Conservation (phyloP, 2,329 filamentous ascomycete genomes). For the Fusarium sp. region DNA sequence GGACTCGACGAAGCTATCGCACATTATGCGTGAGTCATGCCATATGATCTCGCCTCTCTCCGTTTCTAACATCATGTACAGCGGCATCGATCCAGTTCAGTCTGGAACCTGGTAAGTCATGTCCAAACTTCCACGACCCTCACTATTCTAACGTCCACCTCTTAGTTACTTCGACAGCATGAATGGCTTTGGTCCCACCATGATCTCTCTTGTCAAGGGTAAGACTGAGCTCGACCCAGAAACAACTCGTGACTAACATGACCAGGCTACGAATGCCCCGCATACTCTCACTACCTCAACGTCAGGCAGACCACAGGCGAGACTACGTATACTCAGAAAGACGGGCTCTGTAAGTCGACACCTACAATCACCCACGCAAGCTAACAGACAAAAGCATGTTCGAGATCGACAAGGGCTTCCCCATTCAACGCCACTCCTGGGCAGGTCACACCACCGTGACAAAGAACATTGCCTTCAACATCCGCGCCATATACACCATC, state of each 20-base stretch:
- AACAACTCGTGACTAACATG: rapidly evolving
- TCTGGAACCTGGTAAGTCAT: neutral
- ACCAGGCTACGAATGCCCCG: neutral
- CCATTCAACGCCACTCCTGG: constrained; percentile 5
- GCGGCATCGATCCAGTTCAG: neutral
- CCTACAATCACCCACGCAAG: rapidly evolving
- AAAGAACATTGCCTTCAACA: constrained; percentile 1
- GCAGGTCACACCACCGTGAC: neutral
- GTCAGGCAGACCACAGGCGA: neutral
- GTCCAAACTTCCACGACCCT: rapidly evolving
- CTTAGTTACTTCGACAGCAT: constrained; percentile 4
- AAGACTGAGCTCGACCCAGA: neutral
- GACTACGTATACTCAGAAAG: neutral
- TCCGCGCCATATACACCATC: constrained; percentile 5
- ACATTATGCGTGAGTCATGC: neutral
- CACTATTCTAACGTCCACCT: rapidly evolving
- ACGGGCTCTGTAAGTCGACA: neutral
- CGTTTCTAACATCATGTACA: neutral
- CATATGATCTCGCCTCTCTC: rapidly evolving
- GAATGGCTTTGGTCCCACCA: neutral
- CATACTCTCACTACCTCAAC: neutral
- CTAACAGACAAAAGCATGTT: neutral
- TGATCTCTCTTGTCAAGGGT: constrained; percentile 6
- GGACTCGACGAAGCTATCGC: constrained; percentile 2
- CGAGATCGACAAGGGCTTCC: constrained; percentile 2